Evolutionary conservation across 805 yeast genomes (phyloP).

Genomic region (Zygoascus biomembranicola): DNA sequence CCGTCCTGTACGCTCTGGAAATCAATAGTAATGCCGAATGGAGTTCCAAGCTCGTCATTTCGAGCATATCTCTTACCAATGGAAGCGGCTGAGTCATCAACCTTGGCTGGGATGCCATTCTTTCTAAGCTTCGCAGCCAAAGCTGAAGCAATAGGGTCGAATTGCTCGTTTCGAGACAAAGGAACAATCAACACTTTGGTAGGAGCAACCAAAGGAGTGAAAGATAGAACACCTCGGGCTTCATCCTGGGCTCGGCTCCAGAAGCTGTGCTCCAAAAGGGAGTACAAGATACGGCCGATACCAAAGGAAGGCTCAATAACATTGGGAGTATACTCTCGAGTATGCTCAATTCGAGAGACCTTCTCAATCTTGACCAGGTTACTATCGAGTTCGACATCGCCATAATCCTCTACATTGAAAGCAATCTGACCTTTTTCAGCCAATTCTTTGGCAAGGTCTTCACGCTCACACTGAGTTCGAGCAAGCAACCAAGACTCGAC

Average conservation of each 20-base stretch:
- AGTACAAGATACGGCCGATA: conserved; percentile 92
- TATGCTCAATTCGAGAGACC: conserved; percentile 74
- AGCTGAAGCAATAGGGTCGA: conserved; percentile 64
- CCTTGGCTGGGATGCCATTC: conserved; percentile 85
- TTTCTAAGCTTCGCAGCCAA: conserved; percentile 66
- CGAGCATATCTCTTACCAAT: conserved; percentile 98
- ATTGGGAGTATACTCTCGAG: conserved; percentile 92
- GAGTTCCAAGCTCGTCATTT: conserved; percentile 97
- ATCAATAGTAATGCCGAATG: conserved; percentile 95
- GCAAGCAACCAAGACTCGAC: conserved; percentile 72
- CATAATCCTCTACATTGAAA: conserved; percentile 57
- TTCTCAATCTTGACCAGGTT: conserved; percentile 68
- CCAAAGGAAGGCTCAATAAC: conserved; percentile 99
- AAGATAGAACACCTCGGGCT: conserved; percentile 82
- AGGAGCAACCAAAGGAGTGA: conserved; percentile 95
- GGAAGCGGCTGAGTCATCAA: conserved; percentile 94
- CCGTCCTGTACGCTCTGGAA: conserved; percentile 84
- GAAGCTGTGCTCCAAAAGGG: conserved; percentile 88
- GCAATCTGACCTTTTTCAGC: conserved; percentile 51
- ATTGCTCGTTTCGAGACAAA: conserved; percentile 71
- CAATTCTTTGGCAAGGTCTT: conserved; percentile 64
- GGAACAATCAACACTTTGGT: conserved; percentile 95
- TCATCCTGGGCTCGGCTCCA: conserved; percentile 90
- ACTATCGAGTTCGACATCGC: conserved; percentile 60
- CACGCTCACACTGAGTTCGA: conserved; percentile 80